Conservation (phyloP, 2,329 filamentous ascomycete species). For the Cladorrhinum sp. region DNA sequence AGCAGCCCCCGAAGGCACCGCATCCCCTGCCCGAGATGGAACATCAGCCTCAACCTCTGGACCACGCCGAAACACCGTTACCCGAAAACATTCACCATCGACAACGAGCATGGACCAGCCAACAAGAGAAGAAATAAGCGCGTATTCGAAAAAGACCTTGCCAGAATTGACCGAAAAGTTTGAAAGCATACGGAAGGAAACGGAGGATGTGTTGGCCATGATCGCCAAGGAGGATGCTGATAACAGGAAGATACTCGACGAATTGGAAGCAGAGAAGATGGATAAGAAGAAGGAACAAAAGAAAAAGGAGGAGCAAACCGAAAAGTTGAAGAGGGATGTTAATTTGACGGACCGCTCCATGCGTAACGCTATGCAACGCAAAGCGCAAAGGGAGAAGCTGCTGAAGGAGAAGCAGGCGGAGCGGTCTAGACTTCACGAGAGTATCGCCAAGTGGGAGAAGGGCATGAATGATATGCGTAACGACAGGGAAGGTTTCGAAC, state of each 20-base stretch:
- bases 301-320: slow-evolving; percentile 87
- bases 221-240: slow-evolving; percentile 71
- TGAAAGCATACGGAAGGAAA: slow-evolving; percentile 76
- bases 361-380: slow-evolving; percentile 73
- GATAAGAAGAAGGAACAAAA: slow-evolving; percentile 73
- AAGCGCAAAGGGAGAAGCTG: slow-evolving; percentile 70
- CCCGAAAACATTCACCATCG: slow-evolving; percentile 72
- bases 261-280: slow-evolving; percentile 74
- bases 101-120: slow-evolving; percentile 53
- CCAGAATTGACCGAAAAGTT: slow-evolving; percentile 79
- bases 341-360: slow-evolving; percentile 78
- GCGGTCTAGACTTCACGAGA: slow-evolving; percentile 66
- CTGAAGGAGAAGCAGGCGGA: slow-evolving; percentile 68
- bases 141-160: slow-evolving; percentile 63
- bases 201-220: slow-evolving; percentile 71
- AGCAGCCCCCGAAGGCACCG: slow-evolving; percentile 58
- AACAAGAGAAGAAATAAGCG: slow-evolving; percentile 42
- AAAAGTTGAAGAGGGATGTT: slow-evolving; percentile 77
- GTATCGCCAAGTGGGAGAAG: slow-evolving; percentile 64
- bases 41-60: slow-evolving; percentile 39
- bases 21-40: slow-evolving; percentile 63
- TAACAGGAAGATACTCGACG: slow-evolving; percentile 60
- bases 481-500: slow-evolving; percentile 52
- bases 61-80: slow-evolving; percentile 64
- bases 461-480: slow-evolving; percentile 59